phyloP scores from a whole-genome alignment of 2,329 filamentous ascomycete species.

The Talaromyces sp. region DNA sequence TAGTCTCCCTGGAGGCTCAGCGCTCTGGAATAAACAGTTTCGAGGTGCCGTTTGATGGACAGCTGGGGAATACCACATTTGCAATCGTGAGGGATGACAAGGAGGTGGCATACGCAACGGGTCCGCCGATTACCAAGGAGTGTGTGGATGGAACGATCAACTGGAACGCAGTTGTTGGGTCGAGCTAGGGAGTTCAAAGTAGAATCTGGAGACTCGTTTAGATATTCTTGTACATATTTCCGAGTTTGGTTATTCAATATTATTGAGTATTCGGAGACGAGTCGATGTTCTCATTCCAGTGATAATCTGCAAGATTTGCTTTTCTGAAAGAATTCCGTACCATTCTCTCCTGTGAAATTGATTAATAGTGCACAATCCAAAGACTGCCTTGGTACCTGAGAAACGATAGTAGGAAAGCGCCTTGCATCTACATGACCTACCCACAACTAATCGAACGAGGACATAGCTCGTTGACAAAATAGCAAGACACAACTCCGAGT shows the following conservation, averaged over 20 bases:
- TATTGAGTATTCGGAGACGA: background rate
- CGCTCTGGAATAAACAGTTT: constrained; percentile 26
- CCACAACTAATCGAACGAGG: background rate
- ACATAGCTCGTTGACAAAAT: background rate
- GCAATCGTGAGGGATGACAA: constrained; percentile 20
- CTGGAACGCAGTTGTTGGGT: constrained; percentile 35
- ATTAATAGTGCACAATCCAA: background rate
- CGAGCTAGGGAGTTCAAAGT: constrained; percentile 14
- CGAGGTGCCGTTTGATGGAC: constrained; percentile 27
- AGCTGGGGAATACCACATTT: constrained; percentile 25
- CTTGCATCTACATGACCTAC: background rate
- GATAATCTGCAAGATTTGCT: background rate
- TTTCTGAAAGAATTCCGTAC: no score
- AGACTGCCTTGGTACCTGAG: background rate
- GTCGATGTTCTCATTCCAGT: background rate
- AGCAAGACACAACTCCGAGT: background rate
- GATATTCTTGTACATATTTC: background rate
- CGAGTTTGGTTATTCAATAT: background rate
- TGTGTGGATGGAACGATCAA: constrained; percentile 26
- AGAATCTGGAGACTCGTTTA: background rate
- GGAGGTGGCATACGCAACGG: constrained; percentile 19
- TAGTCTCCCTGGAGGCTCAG: constrained; percentile 18
- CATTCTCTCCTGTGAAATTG: background rate
- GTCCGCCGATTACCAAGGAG: constrained; percentile 26
- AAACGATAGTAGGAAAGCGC: background rate